These are phyloP conservation scores for Calocera cornea DNA, from an alignment of 768 basidiomycete genomes.

Conservation along the genomic window DNA sequence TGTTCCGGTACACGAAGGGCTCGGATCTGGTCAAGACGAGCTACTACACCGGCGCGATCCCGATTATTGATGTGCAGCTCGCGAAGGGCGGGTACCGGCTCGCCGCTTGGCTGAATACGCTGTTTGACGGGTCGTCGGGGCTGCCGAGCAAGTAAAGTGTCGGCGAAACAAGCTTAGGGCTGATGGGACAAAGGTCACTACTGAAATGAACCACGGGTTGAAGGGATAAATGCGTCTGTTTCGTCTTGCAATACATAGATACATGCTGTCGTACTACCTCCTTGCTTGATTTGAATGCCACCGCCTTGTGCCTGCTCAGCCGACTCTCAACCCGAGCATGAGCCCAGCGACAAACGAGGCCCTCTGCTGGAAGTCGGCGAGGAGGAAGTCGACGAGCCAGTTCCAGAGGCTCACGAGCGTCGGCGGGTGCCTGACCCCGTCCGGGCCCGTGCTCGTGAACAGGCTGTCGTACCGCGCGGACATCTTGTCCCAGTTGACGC, in stretches of 20 bases:
- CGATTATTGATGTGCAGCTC: conserved; percentile 32
- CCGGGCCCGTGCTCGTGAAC: conserved; percentile 51
- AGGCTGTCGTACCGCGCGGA: conserved; percentile 53
- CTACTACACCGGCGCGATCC: conserved; percentile 14
- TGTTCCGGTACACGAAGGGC: conserved; percentile 31
- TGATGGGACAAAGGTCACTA: background rate
- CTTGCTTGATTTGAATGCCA: background rate
- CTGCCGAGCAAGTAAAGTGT: conserved; percentile 9
- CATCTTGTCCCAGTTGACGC: conserved; percentile 65
- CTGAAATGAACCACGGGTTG: no score
- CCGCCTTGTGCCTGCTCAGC: conserved; percentile 32
- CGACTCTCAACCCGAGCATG: conserved; percentile 64
- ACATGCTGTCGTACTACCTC: background rate
- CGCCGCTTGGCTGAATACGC: conserved; percentile 38
- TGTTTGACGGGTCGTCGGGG: conserved; percentile 26
- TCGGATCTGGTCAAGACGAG: conserved; percentile 35
- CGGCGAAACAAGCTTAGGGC: background rate
- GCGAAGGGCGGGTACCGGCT: conserved; percentile 37
- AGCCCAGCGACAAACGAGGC: conserved; percentile 82
- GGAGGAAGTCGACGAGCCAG: conserved; percentile 66
- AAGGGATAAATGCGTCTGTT: background rate
- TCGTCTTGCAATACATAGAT: background rate
- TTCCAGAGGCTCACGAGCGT: conserved; percentile 51
- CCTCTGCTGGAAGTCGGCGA: conserved; percentile 82
- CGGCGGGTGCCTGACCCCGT: conserved; percentile 44